Evolutionary conservation across 345 rosid species (phyloP).

Genomic region (Salix exigua): DNA sequence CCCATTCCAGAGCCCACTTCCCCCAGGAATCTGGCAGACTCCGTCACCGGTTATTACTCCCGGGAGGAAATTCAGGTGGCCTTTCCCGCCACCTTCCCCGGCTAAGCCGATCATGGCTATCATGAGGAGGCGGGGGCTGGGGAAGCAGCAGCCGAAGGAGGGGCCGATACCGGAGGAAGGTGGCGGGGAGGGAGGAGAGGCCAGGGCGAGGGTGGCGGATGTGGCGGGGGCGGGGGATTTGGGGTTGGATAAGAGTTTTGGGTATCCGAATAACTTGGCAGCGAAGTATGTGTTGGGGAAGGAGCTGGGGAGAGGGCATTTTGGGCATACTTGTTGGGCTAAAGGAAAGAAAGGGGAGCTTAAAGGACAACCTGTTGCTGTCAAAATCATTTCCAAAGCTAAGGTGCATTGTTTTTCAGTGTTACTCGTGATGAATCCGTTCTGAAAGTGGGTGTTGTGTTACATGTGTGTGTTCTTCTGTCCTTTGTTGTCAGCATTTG

Average conservation of each 20-base stretch:
- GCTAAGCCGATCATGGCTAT: slow-evolving; percentile 31
- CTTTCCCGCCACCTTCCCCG: slow-evolving; percentile 31
- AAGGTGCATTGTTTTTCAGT: slow-evolving; percentile 14
- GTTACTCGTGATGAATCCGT: background rate
- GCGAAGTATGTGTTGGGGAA: slow-evolving; percentile 24
- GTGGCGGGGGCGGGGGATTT: background rate
- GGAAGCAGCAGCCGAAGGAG: slow-evolving; percentile 11
- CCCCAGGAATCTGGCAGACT: slow-evolving; percentile 18
- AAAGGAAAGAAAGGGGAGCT: slow-evolving; percentile 27
- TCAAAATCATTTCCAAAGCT: slow-evolving; percentile 32
- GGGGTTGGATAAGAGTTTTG: slow-evolving; percentile 28
- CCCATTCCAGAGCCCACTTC: slow-evolving; percentile 27
- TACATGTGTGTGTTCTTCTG: background rate
- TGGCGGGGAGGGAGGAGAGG: slow-evolving; percentile 1
- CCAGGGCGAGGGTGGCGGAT: background rate
- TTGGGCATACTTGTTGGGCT: slow-evolving; percentile 31
- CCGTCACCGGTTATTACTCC: slow-evolving; percentile 23
- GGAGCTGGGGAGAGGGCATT: slow-evolving; percentile 33
- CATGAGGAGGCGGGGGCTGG: slow-evolving; percentile 15
- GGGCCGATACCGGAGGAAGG: slow-evolving; percentile 20
- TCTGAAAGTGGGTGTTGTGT: background rate
- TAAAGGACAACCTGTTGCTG: slow-evolving; percentile 26
- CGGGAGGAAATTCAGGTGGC: slow-evolving; percentile 28
- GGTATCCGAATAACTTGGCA: slow-evolving; percentile 16
- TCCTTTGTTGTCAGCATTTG: background rate